Base-by-base conservation (phyloP, 2,329 filamentous ascomycete species). In the Dothidotthia symphoricarpi region DNA sequence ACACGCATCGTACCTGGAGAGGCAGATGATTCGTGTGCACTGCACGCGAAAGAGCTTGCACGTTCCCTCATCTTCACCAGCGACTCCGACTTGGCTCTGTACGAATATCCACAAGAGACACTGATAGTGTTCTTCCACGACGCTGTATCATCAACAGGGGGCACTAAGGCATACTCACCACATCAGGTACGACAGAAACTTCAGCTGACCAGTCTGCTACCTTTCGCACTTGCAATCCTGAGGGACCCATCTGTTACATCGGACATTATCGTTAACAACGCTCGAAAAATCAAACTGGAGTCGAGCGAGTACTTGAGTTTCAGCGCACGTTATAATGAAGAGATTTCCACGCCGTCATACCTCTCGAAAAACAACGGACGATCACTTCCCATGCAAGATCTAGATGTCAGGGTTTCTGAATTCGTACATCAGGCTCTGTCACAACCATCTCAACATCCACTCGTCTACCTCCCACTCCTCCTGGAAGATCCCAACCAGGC, bases 1-100 rank as follows among this genome's bases (percentile, higher is more conserved):
- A 75, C 73, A 0, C 68, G 73, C 16, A 73, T 93, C 10, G 83
- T 95, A 0, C 82, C 88, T 0, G 89, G 86, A 0, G 91, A 97
- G 67, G 91, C 91, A 1, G 91, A 97, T 59, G 68, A 75, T 16
- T 93, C 81, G 67, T 95, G 89, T 61, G 88, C 88, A 3, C 68
- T 75, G 11, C 74, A 81, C 36, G 75, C 86, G 6, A 73, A 72
- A n/a, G 46, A 69, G 2, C 59, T 72, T 19, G 72, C 75, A 2
- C 80, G 78, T 0, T 81, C 80, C 0, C 75, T 88, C 11, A 71
- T 82, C 17, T 67, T 96, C 6, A 94, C 88, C 0, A 83, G 81
- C n/a, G 91, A 97, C 56, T 94, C 89, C 0, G 91, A 97, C 58
- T 74, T 96, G 7, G 70, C 95, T 0, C 75, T 91, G 0, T 83